phyloP scores from a whole-genome alignment of 768 basidiomycete genomes.

The Termitomyces sp. region DNA sequence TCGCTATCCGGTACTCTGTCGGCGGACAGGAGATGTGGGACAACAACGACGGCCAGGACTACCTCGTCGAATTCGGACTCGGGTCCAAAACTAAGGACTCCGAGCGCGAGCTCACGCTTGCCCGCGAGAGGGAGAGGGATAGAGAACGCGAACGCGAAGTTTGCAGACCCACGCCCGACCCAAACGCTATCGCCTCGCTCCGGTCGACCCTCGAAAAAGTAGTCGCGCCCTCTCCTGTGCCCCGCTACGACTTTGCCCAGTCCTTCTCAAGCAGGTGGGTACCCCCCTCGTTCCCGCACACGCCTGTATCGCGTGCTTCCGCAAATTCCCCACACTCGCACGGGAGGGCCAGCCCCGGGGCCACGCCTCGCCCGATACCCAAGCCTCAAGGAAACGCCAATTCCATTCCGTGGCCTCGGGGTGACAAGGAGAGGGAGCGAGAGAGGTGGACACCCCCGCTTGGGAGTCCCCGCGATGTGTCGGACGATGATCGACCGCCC shows the following conservation, averaged over 20 bases:
- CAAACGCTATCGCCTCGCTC: constrained; percentile 2
- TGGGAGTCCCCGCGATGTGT: constrained; percentile 47
- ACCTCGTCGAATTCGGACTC: constrained; percentile 62
- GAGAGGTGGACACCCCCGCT: constrained; percentile 16
- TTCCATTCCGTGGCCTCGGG: constrained; percentile 36
- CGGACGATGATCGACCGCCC: not conserved
- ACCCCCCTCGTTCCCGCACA: constrained; percentile 13
- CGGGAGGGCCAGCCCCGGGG: constrained; percentile 25
- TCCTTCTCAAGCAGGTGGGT: constrained; percentile 48
- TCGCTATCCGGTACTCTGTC: constrained; percentile 71
- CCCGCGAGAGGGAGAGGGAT: constrained; percentile 16
- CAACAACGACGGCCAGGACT: constrained; percentile 78
- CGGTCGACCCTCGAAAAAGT: constrained; percentile 57
- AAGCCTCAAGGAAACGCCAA: constrained; percentile 19
- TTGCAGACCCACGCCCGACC: constrained; percentile 8
- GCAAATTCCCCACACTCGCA: not conserved
- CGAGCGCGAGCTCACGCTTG: not conserved
- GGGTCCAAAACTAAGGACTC: constrained; percentile 10
- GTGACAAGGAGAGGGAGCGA: constrained; percentile 2
- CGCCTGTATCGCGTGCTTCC: not conserved
- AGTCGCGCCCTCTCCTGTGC: constrained; percentile 25
- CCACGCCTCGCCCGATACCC: not conserved
- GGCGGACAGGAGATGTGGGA: constrained; percentile 87
- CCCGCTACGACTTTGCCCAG: constrained; percentile 53
- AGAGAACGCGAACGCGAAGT: constrained; percentile 20